These are phyloP conservation scores for Rusavskia elegans DNA, from an alignment of 495 filamentous ascomycete genomes.

Conservation along the genomic window DNA sequence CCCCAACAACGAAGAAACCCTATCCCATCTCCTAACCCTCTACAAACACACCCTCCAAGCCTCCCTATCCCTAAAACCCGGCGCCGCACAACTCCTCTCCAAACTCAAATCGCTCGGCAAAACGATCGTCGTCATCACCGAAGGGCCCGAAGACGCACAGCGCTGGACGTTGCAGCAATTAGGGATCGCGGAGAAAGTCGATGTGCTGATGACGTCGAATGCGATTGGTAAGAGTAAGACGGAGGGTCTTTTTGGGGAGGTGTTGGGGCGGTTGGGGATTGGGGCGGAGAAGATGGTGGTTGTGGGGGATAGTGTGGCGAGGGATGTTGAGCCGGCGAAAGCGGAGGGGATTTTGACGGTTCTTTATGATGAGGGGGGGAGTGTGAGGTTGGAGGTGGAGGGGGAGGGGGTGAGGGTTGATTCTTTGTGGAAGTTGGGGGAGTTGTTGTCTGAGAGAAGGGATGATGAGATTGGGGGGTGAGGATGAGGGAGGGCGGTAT, in stretches of 20 bases:
- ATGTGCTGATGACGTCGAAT: constrained; percentile 23
- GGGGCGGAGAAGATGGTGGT: constrained; percentile 15
- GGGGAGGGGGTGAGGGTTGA: background rate
- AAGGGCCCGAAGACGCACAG: constrained; percentile 26
- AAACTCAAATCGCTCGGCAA: constrained; percentile 14
- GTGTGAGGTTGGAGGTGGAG: background rate
- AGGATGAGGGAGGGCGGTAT: too few species aligned
- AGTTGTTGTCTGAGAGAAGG: too few species aligned
- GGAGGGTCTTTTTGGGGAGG: constrained; percentile 20
- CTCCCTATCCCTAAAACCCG: constrained; percentile 15
- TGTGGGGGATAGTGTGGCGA: constrained; percentile 19
- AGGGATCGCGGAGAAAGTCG: constrained; percentile 17
- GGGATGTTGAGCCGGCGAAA: constrained; percentile 17
- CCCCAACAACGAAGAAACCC: too few species aligned
- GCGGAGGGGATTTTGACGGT: background rate
- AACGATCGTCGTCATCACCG: constrained; percentile 21
- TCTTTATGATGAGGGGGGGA: background rate
- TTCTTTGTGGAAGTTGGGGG: background rate
- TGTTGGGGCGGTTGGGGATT: constrained; percentile 17
- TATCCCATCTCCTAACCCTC: constrained; percentile 11
- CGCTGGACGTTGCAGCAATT: constrained; percentile 21
- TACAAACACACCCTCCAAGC: constrained; percentile 13
- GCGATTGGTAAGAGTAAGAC: constrained; percentile 19
- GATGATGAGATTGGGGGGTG: too few species aligned
- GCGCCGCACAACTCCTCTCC: constrained; percentile 13